These are phyloP conservation scores for Verticillium longisporum DNA, from an alignment of 2,329 filamentous ascomycete species.

Conservation along the genomic window DNA sequence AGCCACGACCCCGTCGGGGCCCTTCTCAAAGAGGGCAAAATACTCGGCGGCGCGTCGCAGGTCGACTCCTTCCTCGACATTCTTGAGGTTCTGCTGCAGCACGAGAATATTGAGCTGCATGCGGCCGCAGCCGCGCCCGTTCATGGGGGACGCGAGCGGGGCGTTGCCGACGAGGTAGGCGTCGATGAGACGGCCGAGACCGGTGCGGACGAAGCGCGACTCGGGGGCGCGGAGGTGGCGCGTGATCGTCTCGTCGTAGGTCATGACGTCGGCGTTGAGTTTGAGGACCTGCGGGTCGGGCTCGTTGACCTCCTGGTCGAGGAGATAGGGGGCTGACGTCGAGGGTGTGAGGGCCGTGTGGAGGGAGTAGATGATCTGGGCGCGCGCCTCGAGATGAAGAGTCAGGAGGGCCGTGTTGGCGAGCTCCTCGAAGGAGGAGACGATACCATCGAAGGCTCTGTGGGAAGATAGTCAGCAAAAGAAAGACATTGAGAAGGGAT, in stretches of 20 bases:
- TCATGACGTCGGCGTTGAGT: slow-evolving; percentile 77
- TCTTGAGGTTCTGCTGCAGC: slow-evolving; percentile 93
- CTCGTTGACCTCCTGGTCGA: slow-evolving; percentile 67
- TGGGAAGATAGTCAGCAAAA: slow-evolving; percentile 14
- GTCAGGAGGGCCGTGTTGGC: slow-evolving; percentile 74
- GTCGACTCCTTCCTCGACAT: slow-evolving; percentile 67
- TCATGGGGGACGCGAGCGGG: slow-evolving; percentile 71
- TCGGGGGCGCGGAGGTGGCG: slow-evolving; percentile 67
- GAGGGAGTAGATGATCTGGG: slow-evolving; percentile 77
- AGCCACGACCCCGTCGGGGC: slow-evolving; percentile 57
- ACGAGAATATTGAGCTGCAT: slow-evolving; percentile 94
- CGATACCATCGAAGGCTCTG: slow-evolving; percentile 79
- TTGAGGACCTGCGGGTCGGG: slow-evolving; percentile 75
- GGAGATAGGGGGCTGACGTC: slow-evolving; percentile 50
- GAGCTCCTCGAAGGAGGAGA: slow-evolving; percentile 76
- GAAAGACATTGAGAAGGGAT: not conserved
- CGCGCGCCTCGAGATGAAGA: slow-evolving; percentile 82
- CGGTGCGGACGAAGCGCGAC: slow-evolving; percentile 66
- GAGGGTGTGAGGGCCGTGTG: slow-evolving; percentile 54
- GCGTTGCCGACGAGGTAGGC: slow-evolving; percentile 69
- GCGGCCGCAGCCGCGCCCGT: slow-evolving; percentile 71
- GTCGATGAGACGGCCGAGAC: slow-evolving; percentile 73
- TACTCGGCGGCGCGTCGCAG: slow-evolving; percentile 59
- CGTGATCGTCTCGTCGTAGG: slow-evolving; percentile 76
- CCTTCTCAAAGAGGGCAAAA: slow-evolving; percentile 61